phyloP scores from a whole-genome alignment of 345 rosid genomes.

The Arabidopsis thaliana region TAIR10.1 NC_003074.8:7271001-7271500 shows the following conservation, averaged over 20 bases:
- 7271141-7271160: slow-evolving; percentile 25
- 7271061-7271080: slow-evolving; percentile 64
- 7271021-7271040: slow-evolving; percentile 83
- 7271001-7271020: slow-evolving; percentile 85
- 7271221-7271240: slow-evolving; percentile 10
- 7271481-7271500: slow-evolving; percentile 95
- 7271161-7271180: neutral
- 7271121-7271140: neutral
- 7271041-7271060: slow-evolving; percentile 96
- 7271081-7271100: slow-evolving; percentile 61
- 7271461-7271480: slow-evolving; percentile 82
- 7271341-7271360: slow-evolving; percentile 20
- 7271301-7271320: slow-evolving; percentile 36
- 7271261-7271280: slow-evolving; percentile 38
- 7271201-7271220: neutral
- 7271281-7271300: slow-evolving; percentile 33
- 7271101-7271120: neutral
- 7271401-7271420: slow-evolving; percentile 59
- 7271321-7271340: slow-evolving; percentile 26
- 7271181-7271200: neutral
- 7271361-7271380: slow-evolving; percentile 10
- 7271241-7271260: slow-evolving; percentile 2
- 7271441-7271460: slow-evolving; percentile 69
- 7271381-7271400: slow-evolving; percentile 19
- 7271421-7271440: slow-evolving; percentile 84